A percentile compares a stretch with the other conserved stretches of the same genome.
phyloP scores from a whole-genome alignment of 1,284 basidiomycete genomes.

The Sanghuangporus sanghuang region DNA sequence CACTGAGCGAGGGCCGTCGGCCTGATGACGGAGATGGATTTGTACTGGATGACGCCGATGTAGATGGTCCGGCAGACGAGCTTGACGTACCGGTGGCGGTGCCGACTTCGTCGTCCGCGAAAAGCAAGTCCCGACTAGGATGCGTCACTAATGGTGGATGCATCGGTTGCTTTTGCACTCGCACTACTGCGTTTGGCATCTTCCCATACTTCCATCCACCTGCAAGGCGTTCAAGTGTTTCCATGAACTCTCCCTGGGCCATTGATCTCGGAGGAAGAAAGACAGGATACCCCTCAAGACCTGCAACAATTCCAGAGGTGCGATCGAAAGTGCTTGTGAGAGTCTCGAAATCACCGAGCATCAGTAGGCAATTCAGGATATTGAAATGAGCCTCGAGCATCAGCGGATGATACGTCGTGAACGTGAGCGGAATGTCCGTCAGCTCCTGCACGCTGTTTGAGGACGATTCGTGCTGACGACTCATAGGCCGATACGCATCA shows the following conservation, averaged over 20 bases:
- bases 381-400: conserved; percentile 80
- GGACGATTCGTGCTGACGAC: conserved; percentile 24
- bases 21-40: conserved; percentile 8
- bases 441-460: conserved; percentile 23
- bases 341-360: conserved; percentile 65
- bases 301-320: conserved; percentile 63
- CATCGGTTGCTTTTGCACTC: conserved; percentile 19
- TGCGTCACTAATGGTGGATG: background rate
- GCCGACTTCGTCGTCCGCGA: conserved; percentile 11
- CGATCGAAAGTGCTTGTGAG: conserved; percentile 58
- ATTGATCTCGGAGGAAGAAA: conserved; percentile 79
- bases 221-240: conserved; percentile 71
- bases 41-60: background rate
- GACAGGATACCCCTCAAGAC: conserved; percentile 78
- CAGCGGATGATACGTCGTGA: conserved; percentile 82
- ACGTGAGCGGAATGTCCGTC: conserved; percentile 38
- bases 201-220: conserved; percentile 47
- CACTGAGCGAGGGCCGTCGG: conserved; percentile 10
- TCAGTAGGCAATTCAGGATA: conserved; percentile 61
- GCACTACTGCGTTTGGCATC: conserved; percentile 9
- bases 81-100: background rate
- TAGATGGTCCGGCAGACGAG: conserved; percentile 15
- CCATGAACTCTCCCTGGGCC: conserved; percentile 80
- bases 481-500: conserved; percentile 60
- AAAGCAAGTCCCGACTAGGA: conserved; percentile 18